Base-by-base conservation (phyloP, 352 stramenopile species). In the Phytopythium helicoides region DNA sequence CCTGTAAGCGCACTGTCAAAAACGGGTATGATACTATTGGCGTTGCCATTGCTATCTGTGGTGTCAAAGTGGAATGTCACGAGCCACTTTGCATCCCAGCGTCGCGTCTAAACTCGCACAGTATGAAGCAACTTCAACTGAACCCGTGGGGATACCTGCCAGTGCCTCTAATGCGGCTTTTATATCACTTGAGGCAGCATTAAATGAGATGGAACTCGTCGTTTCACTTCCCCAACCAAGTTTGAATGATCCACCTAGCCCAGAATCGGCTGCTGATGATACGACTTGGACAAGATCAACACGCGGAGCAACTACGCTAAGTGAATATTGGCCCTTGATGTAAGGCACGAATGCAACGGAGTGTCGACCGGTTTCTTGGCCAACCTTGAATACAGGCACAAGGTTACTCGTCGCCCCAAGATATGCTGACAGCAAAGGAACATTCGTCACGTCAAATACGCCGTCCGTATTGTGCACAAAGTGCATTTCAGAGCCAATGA, bases 311-410 rank as follows among this genome's bases (percentile, higher is more conserved):
- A 70, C 73, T 2, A 98, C 87, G 36, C 79, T 84, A 16, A 98
- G 62, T 18, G 75, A 50, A 65, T 98, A 98, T 25, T 66, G 69
- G 5, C 95, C 95, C 52, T 94, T 91, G 18, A 98, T 86, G 19
- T 87, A 78, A 0, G 93, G 92, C 19, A 89, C 89, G 69, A 97
- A 97, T 25, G 76, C 85, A 6, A 98, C 74, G 1, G 65, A 61
- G 53, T 97, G 86, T 1, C 71, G 91, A 0, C 92, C 94, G 4
- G 87, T 96, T 9, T 59, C 56, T 0, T 19, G 19, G 1, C 72
- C 75, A 14, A 68, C 70, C 38, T 90, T 89, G 40, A 78, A 94
- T 0, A 95, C 69, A 11, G 80, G 75, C 1, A 92, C 76, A 6
- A 77, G 55, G 25, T 81, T 67, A 21, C 64, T 84, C 2, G 67